Percentiles rank a stretch among this genome's conserved stretches.
Conservation (phyloP, 441 rosid genomes). For the Gossypium aridum region DNA sequence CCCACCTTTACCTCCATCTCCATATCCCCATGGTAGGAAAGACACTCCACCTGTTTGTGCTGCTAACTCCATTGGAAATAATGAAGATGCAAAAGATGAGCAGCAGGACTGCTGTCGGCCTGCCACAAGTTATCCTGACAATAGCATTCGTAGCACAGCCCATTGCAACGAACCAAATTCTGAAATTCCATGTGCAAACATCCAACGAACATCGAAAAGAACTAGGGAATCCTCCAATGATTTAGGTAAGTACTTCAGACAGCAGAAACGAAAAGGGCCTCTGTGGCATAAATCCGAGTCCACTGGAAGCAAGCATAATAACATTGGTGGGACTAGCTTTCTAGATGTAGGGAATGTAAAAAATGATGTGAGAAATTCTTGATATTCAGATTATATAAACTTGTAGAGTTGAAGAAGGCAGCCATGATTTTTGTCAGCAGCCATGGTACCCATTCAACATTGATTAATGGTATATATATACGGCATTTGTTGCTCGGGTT, state of each 20-base stretch:
- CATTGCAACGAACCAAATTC: constrained; percentile 24
- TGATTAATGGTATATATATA: constrained; percentile 23
- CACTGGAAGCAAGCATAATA: background rate
- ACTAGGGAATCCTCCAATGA: constrained; percentile 7
- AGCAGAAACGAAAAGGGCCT: constrained; percentile 34
- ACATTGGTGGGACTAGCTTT: constrained; percentile 29
- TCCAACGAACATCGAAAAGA: constrained; percentile 37
- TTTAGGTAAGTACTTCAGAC: constrained; percentile 2
- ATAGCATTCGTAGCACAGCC: constrained; percentile 30
- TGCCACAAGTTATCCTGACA: constrained; percentile 19
- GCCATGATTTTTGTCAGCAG: constrained; percentile 30
- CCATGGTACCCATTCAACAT: constrained; percentile 32
- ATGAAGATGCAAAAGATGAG: constrained; percentile 14
- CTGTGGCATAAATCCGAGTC: constrained; percentile 16
- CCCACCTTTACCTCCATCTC: constrained; percentile 83
- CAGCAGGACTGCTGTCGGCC: constrained; percentile 22
- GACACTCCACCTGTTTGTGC: constrained; percentile 20
- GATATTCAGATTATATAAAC: constrained; percentile 27
- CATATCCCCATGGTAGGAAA: constrained; percentile 40
- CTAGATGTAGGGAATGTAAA: constrained; percentile 24
- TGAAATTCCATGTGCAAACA: constrained; percentile 21
- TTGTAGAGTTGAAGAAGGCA: constrained; percentile 31
- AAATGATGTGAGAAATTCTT: constrained; percentile 27
- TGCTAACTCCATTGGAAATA: constrained; percentile 14
- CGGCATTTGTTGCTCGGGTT: constrained; percentile 11